Evolutionary conservation across 805 yeast species (phyloP), one percentile per base, ranked within the genome.

Genomic region (Lipomyces yamadae): DNA sequence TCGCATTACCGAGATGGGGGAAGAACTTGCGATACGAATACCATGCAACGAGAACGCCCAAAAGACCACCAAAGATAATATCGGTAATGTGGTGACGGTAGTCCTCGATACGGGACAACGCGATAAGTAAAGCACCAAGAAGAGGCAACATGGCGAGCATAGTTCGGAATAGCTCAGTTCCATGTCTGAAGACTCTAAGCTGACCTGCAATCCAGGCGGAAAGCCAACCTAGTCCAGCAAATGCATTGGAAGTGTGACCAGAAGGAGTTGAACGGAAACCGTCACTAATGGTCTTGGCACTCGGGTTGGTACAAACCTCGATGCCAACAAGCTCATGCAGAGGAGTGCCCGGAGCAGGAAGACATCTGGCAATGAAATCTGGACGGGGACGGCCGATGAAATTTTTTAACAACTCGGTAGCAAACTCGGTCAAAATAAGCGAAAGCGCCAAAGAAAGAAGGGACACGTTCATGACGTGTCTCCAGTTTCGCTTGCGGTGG

Each of bases 41-140:
- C 78, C 78, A 79, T 0, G 93, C 93, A 55, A 90, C 78, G 2
- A 80, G 66, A 1, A 79, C 69, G 0, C 99, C 99, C 2, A 94
- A 74, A 1, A 81, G 24, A 37, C 89, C 81, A 2, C 99, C 99
- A n/a, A 89, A 75, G 1, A 90, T 72, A 1, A 94, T 88, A 77
- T 94, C 99, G 34, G 90, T 81, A 76, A 90, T 91, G 78, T 93
- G 97, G 76, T 94, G 99, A 76, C 98, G 84, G 79, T 94, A 95
- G 78, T 94, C 98, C 74, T 90, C 90, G 0, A 97, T 91, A 74
- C 99, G 85, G 52, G 96, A 88, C 59, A 91, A 77, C 0, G 98
- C 98, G 72, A 94, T 87, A 68, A 88, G 81, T 0, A 84, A 73
- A 0, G 98, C 97, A 5, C 64, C 62, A n/a, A 64, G 63, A 24